Percentiles rank a stretch among this genome's conserved stretches.
phyloP scores from a whole-genome alignment of 176 grass and related monocot species.

The Saccharum spontaneum region DNA sequence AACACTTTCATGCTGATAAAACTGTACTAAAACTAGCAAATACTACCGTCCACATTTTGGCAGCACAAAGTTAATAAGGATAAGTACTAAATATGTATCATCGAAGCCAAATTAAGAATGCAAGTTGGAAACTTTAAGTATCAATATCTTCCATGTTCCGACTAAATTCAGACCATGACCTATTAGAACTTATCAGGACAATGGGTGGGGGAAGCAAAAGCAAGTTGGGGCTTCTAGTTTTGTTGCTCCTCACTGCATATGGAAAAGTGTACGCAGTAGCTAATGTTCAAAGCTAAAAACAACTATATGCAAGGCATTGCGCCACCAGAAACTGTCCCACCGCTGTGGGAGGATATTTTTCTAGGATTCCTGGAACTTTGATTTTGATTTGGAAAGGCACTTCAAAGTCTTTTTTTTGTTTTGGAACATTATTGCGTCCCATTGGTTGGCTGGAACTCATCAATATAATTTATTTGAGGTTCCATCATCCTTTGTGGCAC shows the following conservation, averaged over 20 bases:
- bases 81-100: background rate
- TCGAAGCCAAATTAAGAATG: slow-evolving; percentile 32
- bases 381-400: slow-evolving; percentile 45
- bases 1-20: background rate
- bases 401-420: slow-evolving; percentile 32
- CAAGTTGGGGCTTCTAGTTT: slow-evolving; percentile 50
- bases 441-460: slow-evolving; percentile 40
- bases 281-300: slow-evolving; percentile 32
- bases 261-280: slow-evolving; percentile 46
- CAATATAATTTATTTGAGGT: slow-evolving; percentile 37
- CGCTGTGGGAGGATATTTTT: slow-evolving; percentile 23
- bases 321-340: slow-evolving; percentile 36
- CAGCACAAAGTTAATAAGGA: slow-evolving; percentile 17
- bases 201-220: slow-evolving; percentile 26
- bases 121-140: slow-evolving; percentile 35
- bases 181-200: slow-evolving; percentile 22
- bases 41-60: background rate
- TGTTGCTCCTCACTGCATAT: slow-evolving; percentile 37
- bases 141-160: slow-evolving; percentile 20
- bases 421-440: slow-evolving; percentile 36
- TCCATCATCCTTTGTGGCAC: slow-evolving; percentile 29
- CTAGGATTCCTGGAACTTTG: slow-evolving; percentile 22
- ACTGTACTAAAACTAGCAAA: background rate
- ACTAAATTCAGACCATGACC: slow-evolving; percentile 21
- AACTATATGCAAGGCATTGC: slow-evolving; percentile 1